Evolutionary conservation across 371 early-diverging fungal species (phyloP).

Genomic region (Chytridium lagenaria): DNA sequence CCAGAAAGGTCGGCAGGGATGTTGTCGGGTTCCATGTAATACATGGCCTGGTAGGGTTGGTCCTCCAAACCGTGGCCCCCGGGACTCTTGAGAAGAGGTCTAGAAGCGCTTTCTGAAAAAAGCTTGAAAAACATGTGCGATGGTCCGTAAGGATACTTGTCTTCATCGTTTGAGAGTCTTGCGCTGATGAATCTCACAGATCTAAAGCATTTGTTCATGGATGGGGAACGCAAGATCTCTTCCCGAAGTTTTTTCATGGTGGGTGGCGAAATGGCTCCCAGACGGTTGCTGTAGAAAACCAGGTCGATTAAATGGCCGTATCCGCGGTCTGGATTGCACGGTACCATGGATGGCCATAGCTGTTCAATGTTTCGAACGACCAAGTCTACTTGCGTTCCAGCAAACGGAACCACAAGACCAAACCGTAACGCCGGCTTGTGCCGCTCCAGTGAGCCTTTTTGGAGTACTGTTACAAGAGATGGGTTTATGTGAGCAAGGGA

Average conservation of each 20-base stretch:
- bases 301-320: conserved; percentile 30
- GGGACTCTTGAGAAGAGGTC: background rate
- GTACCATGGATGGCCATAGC: conserved; percentile 30
- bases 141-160: conserved; percentile 40
- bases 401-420: conserved; percentile 42
- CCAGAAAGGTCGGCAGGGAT: conserved; percentile 41
- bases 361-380: conserved; percentile 30
- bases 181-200: conserved; percentile 40
- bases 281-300: conserved; percentile 42
- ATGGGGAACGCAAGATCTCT: background rate
- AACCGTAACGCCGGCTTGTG: conserved; percentile 24
- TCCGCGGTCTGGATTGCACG: conserved; percentile 29
- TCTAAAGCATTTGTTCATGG: conserved; percentile 27
- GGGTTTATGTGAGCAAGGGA: background rate
- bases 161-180: conserved; percentile 31
- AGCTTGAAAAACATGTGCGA: conserved; percentile 46
- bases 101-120: background rate
- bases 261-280: conserved; percentile 21
- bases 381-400: conserved; percentile 16
- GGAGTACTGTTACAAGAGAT: conserved; percentile 14
- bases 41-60: conserved; percentile 35
- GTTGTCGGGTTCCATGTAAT: conserved; percentile 47
- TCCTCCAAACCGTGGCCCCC: background rate
- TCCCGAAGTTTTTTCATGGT: conserved; percentile 14
- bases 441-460: conserved; percentile 22